Evolutionary conservation across 2,329 filamentous ascomycete species (phyloP), one percentile per base, ranked within the genome.

Genomic region (Allantophomopsis cytisporea): DNA sequence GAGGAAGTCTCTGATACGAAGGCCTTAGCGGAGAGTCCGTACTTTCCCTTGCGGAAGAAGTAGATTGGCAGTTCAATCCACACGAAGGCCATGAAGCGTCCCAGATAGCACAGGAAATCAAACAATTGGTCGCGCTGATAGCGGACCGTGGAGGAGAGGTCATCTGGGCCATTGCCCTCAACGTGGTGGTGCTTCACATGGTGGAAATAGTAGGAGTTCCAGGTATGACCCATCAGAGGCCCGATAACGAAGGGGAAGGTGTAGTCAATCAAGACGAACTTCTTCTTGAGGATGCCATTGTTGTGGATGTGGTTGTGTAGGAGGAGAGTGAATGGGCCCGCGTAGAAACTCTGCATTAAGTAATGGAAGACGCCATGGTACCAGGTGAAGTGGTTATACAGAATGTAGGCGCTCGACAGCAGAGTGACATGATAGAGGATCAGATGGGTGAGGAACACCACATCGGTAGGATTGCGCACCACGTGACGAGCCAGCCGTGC

Each of bases 111-210:
- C n/a, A 78, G 55, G 45, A 89, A 85, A 53, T 85, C 64, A 45
- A 60, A 60, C 2, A 76, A 43, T 39, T 72, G 70, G 54, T 89
- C 83, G 5, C 83, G 71, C 54, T 87, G 80, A 56, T 83, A 88
- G 12, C 79, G 70, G 31, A 89, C 70, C 1, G 83, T 89, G 0
- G 80, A 82, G 1, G 78, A 84, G 1, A 87, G 65, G 51, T 89
- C 83, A 36, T 79, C 69, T 0, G 82, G 81, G 0, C 83, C 83
- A 50, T 89, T 89, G 45, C 76, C 80, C 59, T 88, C 83, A 40
- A 88, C 76, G 47, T 89, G 83, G 53, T 89, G 83, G 53, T 87
- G 82, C 63, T 89, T 89, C 53, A 88, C 81, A 51, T 89, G 83
- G 54, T 89, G 83, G 53, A 86, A 88, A 55, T 72, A 89, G 60